A percentile compares a stretch with the other conserved stretches of the same genome.
Evolutionary conservation across 2,329 filamentous ascomycete species (phyloP).

Genomic region (Elsinoe ampelina): DNA sequence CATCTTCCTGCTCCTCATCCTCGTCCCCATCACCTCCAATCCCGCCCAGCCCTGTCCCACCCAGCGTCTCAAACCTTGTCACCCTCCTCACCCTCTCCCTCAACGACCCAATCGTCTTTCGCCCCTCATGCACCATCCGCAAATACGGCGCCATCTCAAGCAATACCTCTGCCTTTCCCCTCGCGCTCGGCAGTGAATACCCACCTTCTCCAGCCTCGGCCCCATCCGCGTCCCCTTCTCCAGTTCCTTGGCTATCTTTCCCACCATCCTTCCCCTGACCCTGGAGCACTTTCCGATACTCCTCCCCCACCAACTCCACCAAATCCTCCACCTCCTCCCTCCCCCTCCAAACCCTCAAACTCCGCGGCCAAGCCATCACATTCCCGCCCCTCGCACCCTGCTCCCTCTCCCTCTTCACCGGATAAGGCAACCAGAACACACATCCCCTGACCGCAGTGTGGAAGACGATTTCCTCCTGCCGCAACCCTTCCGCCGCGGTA

Average conservation of each 20-base stretch:
- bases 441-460: constrained; percentile 82
- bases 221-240: background rate
- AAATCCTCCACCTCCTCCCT: constrained; percentile 72
- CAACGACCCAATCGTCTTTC: constrained; percentile 20
- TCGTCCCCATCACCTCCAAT: constrained; percentile 22
- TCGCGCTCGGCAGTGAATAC: background rate
- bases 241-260: background rate
- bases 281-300: constrained; percentile 36
- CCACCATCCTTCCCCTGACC: constrained; percentile 25
- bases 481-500: constrained; percentile 58
- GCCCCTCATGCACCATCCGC: constrained; percentile 7
- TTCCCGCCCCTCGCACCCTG: constrained; percentile 39
- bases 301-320: constrained; percentile 58
- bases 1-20: constrained; percentile 14
- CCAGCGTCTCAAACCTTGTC: constrained; percentile 62
- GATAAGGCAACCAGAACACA: constrained; percentile 72
- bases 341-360: constrained; percentile 71
- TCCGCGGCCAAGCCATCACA: constrained; percentile 86
- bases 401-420: constrained; percentile 57
- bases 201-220: background rate
- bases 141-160: constrained; percentile 8
- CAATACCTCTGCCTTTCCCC: background rate
- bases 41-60: constrained; percentile 63
- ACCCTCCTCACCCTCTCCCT: constrained; percentile 21
- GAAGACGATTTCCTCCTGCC: constrained; percentile 91